Base-by-base conservation (phyloP, 495 filamentous ascomycete genomes). In the Aspergillus homomorphus region DNA sequence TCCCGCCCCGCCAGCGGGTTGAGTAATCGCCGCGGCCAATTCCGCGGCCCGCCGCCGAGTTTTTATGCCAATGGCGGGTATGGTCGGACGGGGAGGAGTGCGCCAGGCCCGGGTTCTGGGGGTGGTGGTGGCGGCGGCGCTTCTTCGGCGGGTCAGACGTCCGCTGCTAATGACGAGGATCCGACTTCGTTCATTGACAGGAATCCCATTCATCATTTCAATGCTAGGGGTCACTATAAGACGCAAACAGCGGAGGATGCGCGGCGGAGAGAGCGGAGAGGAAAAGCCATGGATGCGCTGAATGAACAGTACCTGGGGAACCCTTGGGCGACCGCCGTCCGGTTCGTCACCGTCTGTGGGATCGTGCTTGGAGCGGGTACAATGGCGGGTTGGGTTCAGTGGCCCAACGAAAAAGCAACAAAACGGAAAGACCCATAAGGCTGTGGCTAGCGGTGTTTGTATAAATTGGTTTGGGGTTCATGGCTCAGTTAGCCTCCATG, bases 21-120 rank as follows among this genome's bases (percentile, higher is more conserved):
- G 5, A 91, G 87, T 67, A 80, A 88, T 45, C 82, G 94, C 15
- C 80, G 90, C 0, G 79, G 84, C 0, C 76, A 86, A 2, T 96
- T 92, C 72, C 81, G 79, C 1, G 94, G 94, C 0, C 92, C 94
- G 9, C 93, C 94, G 56, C 93, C 94, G 0, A 88, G 84, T 60
- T 98, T 97, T 72, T 96, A 88, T 69, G 79, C 83, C 18, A 84
- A 80, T 53, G 92, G 91, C 1, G 92, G 90, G 28, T 79, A 73
- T 58, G 77, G 76, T 20, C 57, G 49, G 10, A 62, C 45, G 57
- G 43, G 50, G 45, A 57, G 53, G 48, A 42, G 51, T 14, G 45
- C 54, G 7, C 52, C 54, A 5, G 38, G 51, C 3, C 41, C 48
- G 26, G 45, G 54, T 0, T 9, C 45, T 23, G 52, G 33, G 64